Evolutionary conservation across 306 rosid genomes (phyloP).

Genomic region (Cucurbita moschata): DNA sequence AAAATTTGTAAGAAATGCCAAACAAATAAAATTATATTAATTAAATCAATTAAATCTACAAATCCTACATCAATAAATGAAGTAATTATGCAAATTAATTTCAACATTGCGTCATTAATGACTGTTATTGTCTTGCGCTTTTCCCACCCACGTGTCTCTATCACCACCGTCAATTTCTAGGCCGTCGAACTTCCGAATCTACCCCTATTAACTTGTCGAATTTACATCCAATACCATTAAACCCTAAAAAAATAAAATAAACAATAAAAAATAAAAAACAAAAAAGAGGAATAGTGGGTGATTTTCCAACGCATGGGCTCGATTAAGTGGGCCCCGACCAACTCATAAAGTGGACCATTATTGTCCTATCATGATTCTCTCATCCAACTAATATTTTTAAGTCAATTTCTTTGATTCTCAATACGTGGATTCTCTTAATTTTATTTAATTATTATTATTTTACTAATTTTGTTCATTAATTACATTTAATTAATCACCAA

Average conservation of each 20-base stretch:
- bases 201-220: not conserved
- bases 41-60: too few relatives aligned
- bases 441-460: too few relatives aligned
- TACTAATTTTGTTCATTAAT: not conserved
- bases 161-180: not conserved
- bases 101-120: too few relatives aligned
- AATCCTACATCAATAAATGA: too few relatives aligned
- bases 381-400: not conserved
- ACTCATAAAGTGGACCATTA: not conserved
- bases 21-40: too few relatives aligned
- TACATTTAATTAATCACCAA: not conserved
- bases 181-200: not conserved
- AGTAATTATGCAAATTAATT: too few relatives aligned
- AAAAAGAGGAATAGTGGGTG: not conserved
- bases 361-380: not conserved
- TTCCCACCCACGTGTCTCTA: slow-evolving; percentile 1
- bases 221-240: not conserved
- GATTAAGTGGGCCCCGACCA: not conserved
- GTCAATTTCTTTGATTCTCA: not conserved
- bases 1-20: too few relatives aligned
- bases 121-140: not conserved
- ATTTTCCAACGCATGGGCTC: not conserved
- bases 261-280: not conserved
- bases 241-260: not conserved
- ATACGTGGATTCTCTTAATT: not conserved